These are phyloP conservation scores for Podila verticillata DNA, from an alignment of 192 early-diverging fungal species.

Conservation along the genomic window DNA sequence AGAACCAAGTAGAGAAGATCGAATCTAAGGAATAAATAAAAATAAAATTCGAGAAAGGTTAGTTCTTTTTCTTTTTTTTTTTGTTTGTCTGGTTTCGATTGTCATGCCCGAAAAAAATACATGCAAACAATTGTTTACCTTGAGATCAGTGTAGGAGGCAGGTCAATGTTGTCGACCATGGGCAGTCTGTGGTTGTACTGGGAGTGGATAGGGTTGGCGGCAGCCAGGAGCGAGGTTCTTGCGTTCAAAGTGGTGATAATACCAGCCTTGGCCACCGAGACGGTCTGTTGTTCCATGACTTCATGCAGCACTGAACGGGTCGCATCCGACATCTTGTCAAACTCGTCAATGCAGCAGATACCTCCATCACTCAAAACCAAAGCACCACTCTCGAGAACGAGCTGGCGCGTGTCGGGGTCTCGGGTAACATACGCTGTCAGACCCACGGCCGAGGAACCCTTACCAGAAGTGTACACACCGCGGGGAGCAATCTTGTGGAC, in stretches of 20 bases:
- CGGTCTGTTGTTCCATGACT: slow-evolving; percentile 99
- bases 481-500: slow-evolving; percentile 94
- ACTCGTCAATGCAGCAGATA: slow-evolving; percentile 98
- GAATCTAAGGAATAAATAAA: slow-evolving; percentile 67
- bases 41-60: not conserved
- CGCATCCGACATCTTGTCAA: slow-evolving; percentile 98
- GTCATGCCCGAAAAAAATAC: not conserved
- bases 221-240: slow-evolving; percentile 92
- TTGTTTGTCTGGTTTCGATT: not conserved
- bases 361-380: slow-evolving; percentile 96
- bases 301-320: slow-evolving; percentile 96
- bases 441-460: slow-evolving; percentile 96
- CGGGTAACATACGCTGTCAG: slow-evolving; percentile 95
- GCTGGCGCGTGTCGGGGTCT: slow-evolving; percentile 94
- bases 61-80: not conserved
- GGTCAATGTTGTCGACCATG: slow-evolving; percentile 88
- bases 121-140: slow-evolving; percentile 57
- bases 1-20: slow-evolving; percentile 93
- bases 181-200: slow-evolving; percentile 86
- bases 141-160: slow-evolving; percentile 94
- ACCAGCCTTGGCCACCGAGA: slow-evolving; percentile 98
- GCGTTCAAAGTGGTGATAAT: slow-evolving; percentile 99
- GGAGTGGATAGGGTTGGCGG: slow-evolving; percentile 94
- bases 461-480: slow-evolving; percentile 97
- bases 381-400: slow-evolving; percentile 97